Conservation (phyloP, 2,329 filamentous ascomycete species). For the Trichoderma brevicompactum region DNA sequence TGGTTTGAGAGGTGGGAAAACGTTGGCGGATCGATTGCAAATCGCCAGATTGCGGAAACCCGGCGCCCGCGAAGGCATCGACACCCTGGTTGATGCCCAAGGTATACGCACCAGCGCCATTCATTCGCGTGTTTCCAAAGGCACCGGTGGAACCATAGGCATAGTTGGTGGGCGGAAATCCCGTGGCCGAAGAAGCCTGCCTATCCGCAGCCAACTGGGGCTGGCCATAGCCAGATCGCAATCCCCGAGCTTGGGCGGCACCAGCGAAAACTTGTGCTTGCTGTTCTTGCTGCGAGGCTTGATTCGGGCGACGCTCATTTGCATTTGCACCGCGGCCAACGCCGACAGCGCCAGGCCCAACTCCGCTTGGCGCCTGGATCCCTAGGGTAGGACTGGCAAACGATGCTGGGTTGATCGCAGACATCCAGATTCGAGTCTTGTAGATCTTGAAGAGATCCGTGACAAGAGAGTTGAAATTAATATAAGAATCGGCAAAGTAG, state of each 20-base stretch:
- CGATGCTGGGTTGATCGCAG: slow-evolving; percentile 95
- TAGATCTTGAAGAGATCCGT: slow-evolving; percentile 99
- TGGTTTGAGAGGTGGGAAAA: slow-evolving; percentile 49
- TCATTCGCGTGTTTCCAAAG: slow-evolving; percentile 42
- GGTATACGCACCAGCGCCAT: slow-evolving; percentile 37
- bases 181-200: slow-evolving; percentile 43
- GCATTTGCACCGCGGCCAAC: slow-evolving; percentile 52
- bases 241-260: slow-evolving; percentile 45
- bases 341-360: slow-evolving; percentile 68
- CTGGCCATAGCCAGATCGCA: slow-evolving; percentile 49
- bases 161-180: slow-evolving; percentile 44
- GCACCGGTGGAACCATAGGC: slow-evolving; percentile 41
- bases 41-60: slow-evolving; percentile 45
- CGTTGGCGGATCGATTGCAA: slow-evolving; percentile 55
- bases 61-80: slow-evolving; percentile 39
- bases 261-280: slow-evolving; percentile 45
- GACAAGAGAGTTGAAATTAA: slow-evolving; percentile 98
- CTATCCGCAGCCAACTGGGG: slow-evolving; percentile 50
- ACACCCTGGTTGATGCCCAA: slow-evolving; percentile 37
- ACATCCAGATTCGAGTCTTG: slow-evolving; percentile 99
- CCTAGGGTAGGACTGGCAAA: slow-evolving; percentile 81
- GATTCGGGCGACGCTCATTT: slow-evolving; percentile 55
- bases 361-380: slow-evolving; percentile 69
- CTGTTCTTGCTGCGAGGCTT: slow-evolving; percentile 45
- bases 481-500: slow-evolving; percentile 97